Percentiles rank a stretch among this genome's conserved stretches.
Evolutionary conservation across 1,139 yeast species (phyloP).

Genomic region (Saccharomyces hybrid): DNA sequence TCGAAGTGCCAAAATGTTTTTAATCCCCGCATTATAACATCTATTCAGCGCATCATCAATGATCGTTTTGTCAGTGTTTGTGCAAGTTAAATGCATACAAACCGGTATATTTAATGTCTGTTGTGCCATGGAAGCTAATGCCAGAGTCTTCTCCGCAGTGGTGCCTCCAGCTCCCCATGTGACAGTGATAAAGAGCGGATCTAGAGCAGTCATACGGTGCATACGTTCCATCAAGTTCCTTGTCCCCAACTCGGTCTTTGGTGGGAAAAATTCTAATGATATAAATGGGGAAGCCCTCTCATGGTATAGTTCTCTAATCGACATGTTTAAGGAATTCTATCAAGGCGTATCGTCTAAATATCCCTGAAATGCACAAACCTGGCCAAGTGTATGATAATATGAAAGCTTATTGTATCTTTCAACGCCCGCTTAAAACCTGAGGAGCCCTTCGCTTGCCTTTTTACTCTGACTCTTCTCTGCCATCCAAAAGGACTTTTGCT

Average conservation of each 20-base stretch:
- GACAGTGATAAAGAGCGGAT: slow-evolving; percentile 82
- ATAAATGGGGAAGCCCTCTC: slow-evolving; percentile 50
- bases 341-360: neutral
- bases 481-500: neutral
- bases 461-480: neutral
- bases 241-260: slow-evolving; percentile 84
- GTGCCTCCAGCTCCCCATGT: slow-evolving; percentile 99
- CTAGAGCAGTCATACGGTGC: slow-evolving; percentile 72
- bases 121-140: slow-evolving; percentile 72
- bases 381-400: neutral
- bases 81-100: slow-evolving; percentile 90
- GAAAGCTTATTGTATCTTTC: neutral
- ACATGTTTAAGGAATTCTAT: slow-evolving; percentile 20
- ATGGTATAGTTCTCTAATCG: slow-evolving; percentile 49
- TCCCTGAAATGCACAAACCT: neutral
- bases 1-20: slow-evolving; percentile 82
- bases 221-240: slow-evolving; percentile 78
- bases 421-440: neutral
- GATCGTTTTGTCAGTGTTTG: slow-evolving; percentile 71
- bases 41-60: slow-evolving; percentile 69
- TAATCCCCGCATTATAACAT: slow-evolving; percentile 72
- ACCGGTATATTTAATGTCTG: slow-evolving; percentile 73
- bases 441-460: neutral
- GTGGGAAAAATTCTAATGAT: slow-evolving; percentile 95
- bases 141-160: slow-evolving; percentile 78